Percentiles rank a stretch among this genome's conserved stretches.
phyloP scores from a whole-genome alignment of 768 basidiomycete genomes.

The Leucocoprinus sp. region DNA sequence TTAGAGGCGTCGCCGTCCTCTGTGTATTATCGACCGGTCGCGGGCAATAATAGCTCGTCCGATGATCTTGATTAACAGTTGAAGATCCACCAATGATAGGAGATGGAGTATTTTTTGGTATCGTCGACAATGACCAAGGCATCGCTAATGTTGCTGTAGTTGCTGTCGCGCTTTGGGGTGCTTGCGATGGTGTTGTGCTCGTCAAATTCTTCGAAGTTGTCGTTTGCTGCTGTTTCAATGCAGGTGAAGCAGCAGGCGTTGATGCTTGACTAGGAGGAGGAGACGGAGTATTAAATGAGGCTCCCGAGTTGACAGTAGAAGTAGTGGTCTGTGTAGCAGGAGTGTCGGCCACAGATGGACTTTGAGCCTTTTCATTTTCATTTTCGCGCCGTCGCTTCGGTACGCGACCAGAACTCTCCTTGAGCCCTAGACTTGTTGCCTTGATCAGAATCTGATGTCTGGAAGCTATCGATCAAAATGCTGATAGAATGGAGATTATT shows the following conservation, averaged over 20 bases:
- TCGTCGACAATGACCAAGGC: constrained; percentile 70
- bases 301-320: no score
- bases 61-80: constrained; percentile 29
- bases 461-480: neutral
- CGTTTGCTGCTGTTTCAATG: constrained; percentile 38
- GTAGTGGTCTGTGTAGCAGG: constrained; percentile 19
- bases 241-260: constrained; percentile 46
- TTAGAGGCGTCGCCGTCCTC: constrained; percentile 2
- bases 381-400: constrained; percentile 42
- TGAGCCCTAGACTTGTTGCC: constrained; percentile 70
- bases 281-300: constrained; percentile 28
- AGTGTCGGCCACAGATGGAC: constrained; percentile 24
- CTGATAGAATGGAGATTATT: neutral
- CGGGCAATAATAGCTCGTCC: constrained; percentile 49
- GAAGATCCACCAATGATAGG: constrained; percentile 44
- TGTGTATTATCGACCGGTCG: constrained; percentile 24
- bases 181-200: constrained; percentile 5
- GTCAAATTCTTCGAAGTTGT: constrained; percentile 23
- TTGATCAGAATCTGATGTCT: constrained; percentile 83
- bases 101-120: constrained; percentile 51
- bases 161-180: constrained; percentile 17
- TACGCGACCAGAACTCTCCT: constrained; percentile 60
- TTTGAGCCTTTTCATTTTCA: constrained; percentile 18
- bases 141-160: constrained; percentile 23
- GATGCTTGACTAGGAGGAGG: constrained; percentile 32